A percentile compares a stretch with the other conserved stretches of the same genome.
Evolutionary conservation across 306 rosid species (phyloP).

Genomic region (Alnus rubra): DNA sequence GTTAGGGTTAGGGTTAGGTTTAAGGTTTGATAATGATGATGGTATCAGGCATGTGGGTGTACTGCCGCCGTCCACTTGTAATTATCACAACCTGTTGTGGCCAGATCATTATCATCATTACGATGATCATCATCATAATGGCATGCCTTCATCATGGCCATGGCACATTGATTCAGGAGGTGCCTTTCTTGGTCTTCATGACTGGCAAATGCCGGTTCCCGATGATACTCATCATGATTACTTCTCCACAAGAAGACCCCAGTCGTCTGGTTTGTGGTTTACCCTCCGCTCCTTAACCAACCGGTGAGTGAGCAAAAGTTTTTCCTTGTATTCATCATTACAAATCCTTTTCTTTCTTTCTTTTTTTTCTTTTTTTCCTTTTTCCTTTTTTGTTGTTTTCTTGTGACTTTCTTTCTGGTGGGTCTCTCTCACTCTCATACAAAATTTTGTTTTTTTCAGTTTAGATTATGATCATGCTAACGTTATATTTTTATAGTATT

Average conservation of each 20-base stretch:
- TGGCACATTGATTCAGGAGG: slow-evolving; percentile 26
- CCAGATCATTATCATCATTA: slow-evolving; percentile 15
- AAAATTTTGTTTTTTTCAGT: background rate
- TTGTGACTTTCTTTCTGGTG: background rate
- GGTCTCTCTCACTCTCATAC: background rate
- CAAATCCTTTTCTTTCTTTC: background rate
- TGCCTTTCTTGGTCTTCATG: slow-evolving; percentile 12
- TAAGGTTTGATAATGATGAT: slow-evolving; percentile 12
- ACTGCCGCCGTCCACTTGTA: slow-evolving; percentile 7
- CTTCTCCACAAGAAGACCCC: slow-evolving; percentile 25
- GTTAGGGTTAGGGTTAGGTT: background rate
- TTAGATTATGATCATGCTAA: background rate
- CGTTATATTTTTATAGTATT: background rate
- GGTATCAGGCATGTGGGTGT: slow-evolving; percentile 10
- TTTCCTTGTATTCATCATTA: slow-evolving; percentile 10
- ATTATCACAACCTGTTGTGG: slow-evolving; percentile 22
- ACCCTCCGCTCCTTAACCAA: slow-evolving; percentile 55
- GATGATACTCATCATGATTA: slow-evolving; percentile 31
- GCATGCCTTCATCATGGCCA: slow-evolving; percentile 18
- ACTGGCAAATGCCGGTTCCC: slow-evolving; percentile 20
- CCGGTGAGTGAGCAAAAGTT: slow-evolving; percentile 39
- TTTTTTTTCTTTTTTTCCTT: background rate
- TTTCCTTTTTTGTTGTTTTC: background rate
- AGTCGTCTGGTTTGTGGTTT: slow-evolving; percentile 56
- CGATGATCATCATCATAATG: slow-evolving; percentile 6